These are phyloP conservation scores for Apophysomyces trapeziformis DNA, from an alignment of 371 early-diverging fungal species.

Conservation along the genomic window DNA sequence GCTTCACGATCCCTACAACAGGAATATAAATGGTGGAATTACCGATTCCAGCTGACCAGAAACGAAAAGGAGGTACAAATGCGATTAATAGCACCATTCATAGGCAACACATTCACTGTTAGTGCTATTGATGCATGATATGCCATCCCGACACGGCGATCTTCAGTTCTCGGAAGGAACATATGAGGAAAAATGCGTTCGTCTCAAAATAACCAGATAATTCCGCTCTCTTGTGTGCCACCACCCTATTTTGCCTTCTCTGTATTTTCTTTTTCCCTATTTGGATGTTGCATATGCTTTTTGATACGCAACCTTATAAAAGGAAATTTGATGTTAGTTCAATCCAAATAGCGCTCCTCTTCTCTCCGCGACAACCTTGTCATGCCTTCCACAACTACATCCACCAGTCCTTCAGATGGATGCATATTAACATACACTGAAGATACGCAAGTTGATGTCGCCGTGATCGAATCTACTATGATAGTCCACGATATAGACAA, in stretches of 20 bases:
- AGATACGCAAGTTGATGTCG: slow-evolving; percentile 29
- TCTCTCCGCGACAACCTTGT: slow-evolving; percentile 3
- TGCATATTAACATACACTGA: slow-evolving; percentile 18
- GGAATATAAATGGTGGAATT: slow-evolving; percentile 3
- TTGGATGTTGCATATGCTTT: slow-evolving; percentile 9
- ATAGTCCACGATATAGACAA: slow-evolving; percentile 29
- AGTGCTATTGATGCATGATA: not conserved
- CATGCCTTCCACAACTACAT: slow-evolving; percentile 1
- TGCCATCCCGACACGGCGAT: not conserved
- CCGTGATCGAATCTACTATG: slow-evolving; percentile 38
- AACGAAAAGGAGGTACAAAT: not conserved
- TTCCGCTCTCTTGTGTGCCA: slow-evolving; percentile 3
- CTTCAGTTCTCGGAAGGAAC: slow-evolving; percentile 4
- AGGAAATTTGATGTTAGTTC: not conserved
- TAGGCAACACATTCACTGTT: not conserved
- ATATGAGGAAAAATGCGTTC: slow-evolving; percentile 1
- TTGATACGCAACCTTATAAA: slow-evolving; percentile 6
- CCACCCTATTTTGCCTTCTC: not conserved
- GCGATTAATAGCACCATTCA: not conserved
- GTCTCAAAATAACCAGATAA: not conserved
- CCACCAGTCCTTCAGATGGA: not conserved
- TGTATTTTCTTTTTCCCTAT: slow-evolving; percentile 7
- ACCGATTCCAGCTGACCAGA: not conserved
- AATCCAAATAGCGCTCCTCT: slow-evolving; percentile 5
- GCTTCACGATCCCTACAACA: not conserved